Percentiles rank a stretch among this genome's conserved stretches.
phyloP scores from a whole-genome alignment of 257 asterid genomes.

The Voacanga thouarsii region DNA sequence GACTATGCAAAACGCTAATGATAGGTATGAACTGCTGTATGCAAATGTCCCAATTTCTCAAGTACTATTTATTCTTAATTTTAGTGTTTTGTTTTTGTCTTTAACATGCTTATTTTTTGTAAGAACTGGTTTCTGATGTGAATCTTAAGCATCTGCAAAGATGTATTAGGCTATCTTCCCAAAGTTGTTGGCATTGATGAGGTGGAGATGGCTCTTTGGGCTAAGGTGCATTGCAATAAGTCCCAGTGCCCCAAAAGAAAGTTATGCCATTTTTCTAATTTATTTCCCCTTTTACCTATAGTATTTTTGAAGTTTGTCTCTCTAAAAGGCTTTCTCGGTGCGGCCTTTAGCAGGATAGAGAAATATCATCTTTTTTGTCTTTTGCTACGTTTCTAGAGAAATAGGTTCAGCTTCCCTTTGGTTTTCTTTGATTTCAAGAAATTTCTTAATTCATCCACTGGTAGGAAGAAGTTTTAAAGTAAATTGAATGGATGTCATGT shows the following conservation, averaged over 20 bases:
- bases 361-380: too few relatives aligned
- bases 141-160: conserved; percentile 82
- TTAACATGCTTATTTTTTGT: conserved; percentile 22
- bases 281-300: background rate
- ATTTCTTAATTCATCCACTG: too few relatives aligned
- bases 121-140: conserved; percentile 87
- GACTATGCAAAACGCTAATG: too few relatives aligned
- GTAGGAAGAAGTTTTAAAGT: too few relatives aligned
- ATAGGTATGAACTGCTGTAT: too few relatives aligned
- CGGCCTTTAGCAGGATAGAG: background rate
- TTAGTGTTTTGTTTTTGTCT: too few relatives aligned
- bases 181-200: conserved; percentile 96
- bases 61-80: too few relatives aligned
- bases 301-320: background rate
- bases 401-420: too few relatives aligned
- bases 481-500: too few relatives aligned
- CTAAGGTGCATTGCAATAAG: conserved; percentile 64
- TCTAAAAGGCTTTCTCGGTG: background rate
- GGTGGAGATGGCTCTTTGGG: conserved; percentile 99
- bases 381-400: too few relatives aligned
- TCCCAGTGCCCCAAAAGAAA: conserved; percentile 16
- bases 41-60: too few relatives aligned
- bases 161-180: conserved; percentile 73
- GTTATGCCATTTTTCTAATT: background rate
- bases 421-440: too few relatives aligned